Conservation (phyloP, 371 early-diverging fungal species). For the Actinomortierella ambigua region DNA sequence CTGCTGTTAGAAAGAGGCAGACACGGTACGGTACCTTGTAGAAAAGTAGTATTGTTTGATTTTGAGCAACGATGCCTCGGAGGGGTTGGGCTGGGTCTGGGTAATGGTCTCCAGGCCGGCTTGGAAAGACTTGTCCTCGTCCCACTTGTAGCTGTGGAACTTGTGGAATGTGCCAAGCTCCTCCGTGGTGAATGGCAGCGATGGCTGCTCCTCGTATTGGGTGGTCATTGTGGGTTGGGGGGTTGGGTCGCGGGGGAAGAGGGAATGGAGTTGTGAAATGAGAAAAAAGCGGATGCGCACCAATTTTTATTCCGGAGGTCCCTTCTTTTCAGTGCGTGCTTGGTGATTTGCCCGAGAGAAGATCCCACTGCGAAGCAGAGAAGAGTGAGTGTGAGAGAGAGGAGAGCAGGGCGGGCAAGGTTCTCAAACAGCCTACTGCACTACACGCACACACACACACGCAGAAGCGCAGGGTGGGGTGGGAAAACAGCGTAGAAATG, state of each 20-base stretch:
- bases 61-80: constrained; percentile 44
- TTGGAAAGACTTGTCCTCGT: constrained; percentile 53
- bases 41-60: constrained; percentile 64
- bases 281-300: background rate
- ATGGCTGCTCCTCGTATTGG: constrained; percentile 9
- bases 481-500: too few species aligned
- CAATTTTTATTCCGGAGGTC: too few species aligned
- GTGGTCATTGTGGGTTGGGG: background rate
- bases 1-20: too few species aligned
- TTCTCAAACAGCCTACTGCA: too few species aligned
- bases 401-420: too few species aligned
- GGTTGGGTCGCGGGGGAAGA: background rate
- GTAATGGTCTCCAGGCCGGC: constrained; percentile 49
- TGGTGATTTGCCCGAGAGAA: too few species aligned
- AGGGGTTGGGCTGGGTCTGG: constrained; percentile 22
- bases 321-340: too few species aligned
- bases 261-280: background rate
- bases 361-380: too few species aligned
- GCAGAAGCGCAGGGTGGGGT: too few species aligned
- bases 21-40: constrained; percentile 36
- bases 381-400: too few species aligned
- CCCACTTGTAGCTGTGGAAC: constrained; percentile 54
- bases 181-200: constrained; percentile 15
- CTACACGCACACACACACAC: too few species aligned
- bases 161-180: constrained; percentile 38